Evolutionary conservation across 2,329 filamentous ascomycete species (phyloP).

Genomic region (Clarireedia sp.): DNA sequence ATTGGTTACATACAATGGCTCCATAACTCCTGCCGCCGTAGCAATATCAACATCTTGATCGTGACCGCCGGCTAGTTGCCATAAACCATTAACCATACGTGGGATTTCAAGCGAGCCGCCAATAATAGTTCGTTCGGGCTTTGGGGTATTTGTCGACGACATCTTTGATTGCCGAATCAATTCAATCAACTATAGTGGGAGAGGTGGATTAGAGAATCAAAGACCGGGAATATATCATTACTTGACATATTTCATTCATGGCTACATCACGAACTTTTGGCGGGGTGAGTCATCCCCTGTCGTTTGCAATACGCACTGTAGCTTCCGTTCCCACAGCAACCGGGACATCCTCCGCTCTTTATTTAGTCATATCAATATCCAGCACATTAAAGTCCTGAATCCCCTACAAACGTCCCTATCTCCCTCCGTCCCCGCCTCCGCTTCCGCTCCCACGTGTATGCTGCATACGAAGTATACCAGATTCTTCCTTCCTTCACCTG

Average conservation of each 20-base stretch:
- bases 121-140: background rate
- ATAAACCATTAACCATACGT: conserved; percentile 13
- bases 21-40: conserved; percentile 12
- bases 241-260: too few relatives aligned
- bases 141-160: too few relatives aligned
- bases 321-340: background rate
- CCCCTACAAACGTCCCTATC: background rate
- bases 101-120: conserved; percentile 11
- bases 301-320: too few relatives aligned
- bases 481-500: background rate
- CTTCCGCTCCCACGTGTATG: background rate
- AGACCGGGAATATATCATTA: too few relatives aligned
- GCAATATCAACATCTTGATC: conserved; percentile 13
- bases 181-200: too few relatives aligned
- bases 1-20: conserved; percentile 8
- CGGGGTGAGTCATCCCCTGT: too few relatives aligned
- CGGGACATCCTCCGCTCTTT: too few relatives aligned
- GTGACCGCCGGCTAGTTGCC: conserved; percentile 17
- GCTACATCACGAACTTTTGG: too few relatives aligned
- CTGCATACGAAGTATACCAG: background rate
- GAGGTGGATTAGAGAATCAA: too few relatives aligned
- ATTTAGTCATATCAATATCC: background rate
- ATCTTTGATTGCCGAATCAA: too few relatives aligned
- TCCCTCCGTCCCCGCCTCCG: background rate
- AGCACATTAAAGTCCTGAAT: background rate